Evolutionary conservation across 2,329 filamentous ascomycete genomes (phyloP), one percentile per base, ranked within the genome.

Genomic region (Aspergillus sojae): DNA sequence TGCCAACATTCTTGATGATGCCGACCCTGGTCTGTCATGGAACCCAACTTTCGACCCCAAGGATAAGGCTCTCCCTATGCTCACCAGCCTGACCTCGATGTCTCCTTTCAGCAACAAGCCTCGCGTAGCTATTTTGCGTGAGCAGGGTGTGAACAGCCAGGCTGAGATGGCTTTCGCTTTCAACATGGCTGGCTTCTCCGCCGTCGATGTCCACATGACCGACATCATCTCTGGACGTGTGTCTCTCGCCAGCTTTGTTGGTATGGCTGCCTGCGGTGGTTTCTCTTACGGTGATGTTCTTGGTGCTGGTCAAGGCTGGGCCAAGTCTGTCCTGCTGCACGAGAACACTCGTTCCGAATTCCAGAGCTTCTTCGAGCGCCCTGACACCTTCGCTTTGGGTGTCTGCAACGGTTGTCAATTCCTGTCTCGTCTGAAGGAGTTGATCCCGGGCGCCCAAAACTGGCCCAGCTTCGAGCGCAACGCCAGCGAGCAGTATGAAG

Each of bases 151-250:
- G 69, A 98, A 99, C 80, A 92, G 94, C 48, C 88, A 97, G 72
- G 89, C 93, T n/a, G 95, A 99, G 78, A 96, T 99, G 92, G 95
- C 95, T 1, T 98, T 96, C 74, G 93, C 94, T 56, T 98, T 98
- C 85, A 89, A 91, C 68, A 89, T 89, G 41, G 94, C 95, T 50
- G 94, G 94, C 43, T 98, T 98, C 81, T 90, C 93, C 57, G 88
- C 94, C 16, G 87, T 98, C 54, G 94, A 99, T 74, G 90, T 98
- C 1, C 94, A 97, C 84, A 98, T 99, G 95, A 95, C 91, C 4
- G 94, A 98, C 72, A 85, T 91, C 56, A 89, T 98, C 61, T 88
- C 92, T 28, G 88, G 88, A 12, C 90, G 91, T 19, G 88, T 92
- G 65, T 93, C 92, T 0, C 88, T 99, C 10, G 85, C 89, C 46